Conservation (phyloP, 2,329 filamentous ascomycete species). For the Emmonsia crescens region DNA sequence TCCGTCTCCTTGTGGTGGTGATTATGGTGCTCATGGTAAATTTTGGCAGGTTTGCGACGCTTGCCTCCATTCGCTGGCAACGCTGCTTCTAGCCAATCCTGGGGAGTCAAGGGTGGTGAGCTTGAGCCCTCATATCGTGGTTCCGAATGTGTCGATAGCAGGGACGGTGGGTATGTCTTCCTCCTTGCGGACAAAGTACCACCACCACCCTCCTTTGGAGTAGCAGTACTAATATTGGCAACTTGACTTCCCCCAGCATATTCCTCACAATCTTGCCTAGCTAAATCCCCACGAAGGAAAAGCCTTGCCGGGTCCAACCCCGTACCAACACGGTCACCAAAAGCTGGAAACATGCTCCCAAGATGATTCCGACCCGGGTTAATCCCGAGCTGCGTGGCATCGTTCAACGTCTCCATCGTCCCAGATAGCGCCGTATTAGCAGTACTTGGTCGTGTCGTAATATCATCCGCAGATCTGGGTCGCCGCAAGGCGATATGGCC, state of each 20-base stretch:
- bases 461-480: slow-evolving; percentile 26
- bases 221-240: slow-evolving; percentile 12
- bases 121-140: slow-evolving; percentile 8
- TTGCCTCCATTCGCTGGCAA: slow-evolving; percentile 15
- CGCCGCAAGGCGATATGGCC: slow-evolving; percentile 17
- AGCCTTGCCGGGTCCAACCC: slow-evolving; percentile 6
- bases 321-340: slow-evolving; percentile 15
- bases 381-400: slow-evolving; percentile 19
- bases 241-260: neutral
- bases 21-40: neutral
- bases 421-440: slow-evolving; percentile 21
- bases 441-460: slow-evolving; percentile 23
- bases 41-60: neutral
- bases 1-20: neutral
- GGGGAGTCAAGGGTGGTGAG: slow-evolving; percentile 28
- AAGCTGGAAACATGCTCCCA: slow-evolving; percentile 23
- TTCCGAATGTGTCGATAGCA: slow-evolving; percentile 12
- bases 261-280: neutral
- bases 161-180: slow-evolving; percentile 16
- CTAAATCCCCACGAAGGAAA: neutral
- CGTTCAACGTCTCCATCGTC: slow-evolving; percentile 23
- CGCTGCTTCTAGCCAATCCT: slow-evolving; percentile 34
- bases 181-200: slow-evolving; percentile 14
- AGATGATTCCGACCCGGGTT: slow-evolving; percentile 15
- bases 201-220: neutral